Conservation (phyloP, 805 yeast genomes). For the Candida ficus region DNA sequence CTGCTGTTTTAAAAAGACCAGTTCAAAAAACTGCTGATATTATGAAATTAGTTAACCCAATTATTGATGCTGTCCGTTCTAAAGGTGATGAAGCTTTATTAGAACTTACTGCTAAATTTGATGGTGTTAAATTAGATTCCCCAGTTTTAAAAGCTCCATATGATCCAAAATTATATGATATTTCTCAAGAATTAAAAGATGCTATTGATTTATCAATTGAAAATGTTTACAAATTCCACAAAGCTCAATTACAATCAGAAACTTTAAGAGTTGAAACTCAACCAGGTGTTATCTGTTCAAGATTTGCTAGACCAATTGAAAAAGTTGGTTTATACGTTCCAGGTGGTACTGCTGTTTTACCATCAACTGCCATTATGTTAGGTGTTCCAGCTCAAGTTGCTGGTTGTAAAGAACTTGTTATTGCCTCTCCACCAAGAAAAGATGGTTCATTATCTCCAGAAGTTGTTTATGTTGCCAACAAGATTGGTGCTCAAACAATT, state of each 20-base stretch:
- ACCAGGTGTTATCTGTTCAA: constrained; percentile 90
- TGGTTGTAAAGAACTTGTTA: constrained; percentile 84
- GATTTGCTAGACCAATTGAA: constrained; percentile 93
- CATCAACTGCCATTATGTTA: constrained; percentile 96
- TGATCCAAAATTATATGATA: constrained; percentile 67
- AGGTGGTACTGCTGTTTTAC: constrained; percentile 98
- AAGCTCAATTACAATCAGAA: constrained; percentile 78
- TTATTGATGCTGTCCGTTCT: constrained; percentile 67
- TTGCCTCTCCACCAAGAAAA: constrained; percentile 94
- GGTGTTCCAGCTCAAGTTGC: constrained; percentile 99
- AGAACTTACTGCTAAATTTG: constrained; percentile 90
- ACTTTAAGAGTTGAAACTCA: constrained; percentile 82
- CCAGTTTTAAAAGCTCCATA: constrained; percentile 89
- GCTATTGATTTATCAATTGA: constrained; percentile 88
- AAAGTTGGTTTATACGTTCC: constrained; percentile 95
- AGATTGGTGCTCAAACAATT: constrained; percentile 85
- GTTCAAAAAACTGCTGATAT: constrained; percentile 90
- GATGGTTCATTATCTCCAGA: constrained; percentile 95
- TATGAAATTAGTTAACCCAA: constrained; percentile 89
- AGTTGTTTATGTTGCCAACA: constrained; percentile 95
- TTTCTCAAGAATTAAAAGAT: constrained; percentile 66
- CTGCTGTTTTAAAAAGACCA: constrained; percentile 79
- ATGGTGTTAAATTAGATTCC: constrained; percentile 63
- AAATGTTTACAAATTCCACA: constrained; percentile 88
- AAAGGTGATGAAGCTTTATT: constrained; percentile 84